Percentiles rank a stretch among this genome's conserved stretches.
These are phyloP conservation scores for Centella asiatica DNA, from an alignment of 129 eudicot species.

Conservation along the genomic window DNA sequence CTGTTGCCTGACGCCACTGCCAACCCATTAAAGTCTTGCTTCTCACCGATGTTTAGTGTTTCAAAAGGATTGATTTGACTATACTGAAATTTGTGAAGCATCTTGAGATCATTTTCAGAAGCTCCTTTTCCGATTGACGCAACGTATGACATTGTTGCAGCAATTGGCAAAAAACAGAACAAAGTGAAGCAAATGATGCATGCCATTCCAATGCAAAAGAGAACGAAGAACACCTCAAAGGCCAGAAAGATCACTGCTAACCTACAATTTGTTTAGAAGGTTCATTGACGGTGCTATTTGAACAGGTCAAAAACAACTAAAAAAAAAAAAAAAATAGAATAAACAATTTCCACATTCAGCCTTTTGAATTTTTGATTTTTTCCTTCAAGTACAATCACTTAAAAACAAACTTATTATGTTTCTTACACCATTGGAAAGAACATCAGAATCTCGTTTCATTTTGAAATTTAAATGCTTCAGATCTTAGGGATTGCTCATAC, in stretches of 20 bases:
- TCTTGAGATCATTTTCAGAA: conserved; percentile 37
- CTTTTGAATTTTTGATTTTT: too few species aligned
- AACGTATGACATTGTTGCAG: conserved; percentile 36
- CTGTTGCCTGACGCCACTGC: conserved; percentile 5
- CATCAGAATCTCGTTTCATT: conserved; percentile 39
- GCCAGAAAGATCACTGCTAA: conserved; percentile 36
- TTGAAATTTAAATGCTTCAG: not conserved
- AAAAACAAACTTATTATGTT: not conserved
- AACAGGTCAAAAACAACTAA: not conserved
- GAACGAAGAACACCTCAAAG: conserved; percentile 41
- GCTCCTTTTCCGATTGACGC: conserved; percentile 39
- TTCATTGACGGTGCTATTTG: not conserved
- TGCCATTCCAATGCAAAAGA: conserved; percentile 39
- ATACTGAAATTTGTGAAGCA: conserved; percentile 38
- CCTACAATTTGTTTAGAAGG: not conserved
- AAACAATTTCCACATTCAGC: not conserved
- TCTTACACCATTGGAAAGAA: too few species aligned
- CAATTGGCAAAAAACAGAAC: conserved; percentile 35
- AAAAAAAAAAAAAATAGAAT: too few species aligned
- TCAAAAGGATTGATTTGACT: conserved; percentile 5
- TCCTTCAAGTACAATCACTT: not conserved
- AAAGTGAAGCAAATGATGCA: conserved; percentile 28
- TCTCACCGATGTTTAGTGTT: not conserved
- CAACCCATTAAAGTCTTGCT: conserved; percentile 9
- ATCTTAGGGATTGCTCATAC: conserved; percentile 8